These are phyloP conservation scores for Schizophyllum commune DNA, from an alignment of 1,284 basidiomycete genomes.

Conservation along the genomic window DNA sequence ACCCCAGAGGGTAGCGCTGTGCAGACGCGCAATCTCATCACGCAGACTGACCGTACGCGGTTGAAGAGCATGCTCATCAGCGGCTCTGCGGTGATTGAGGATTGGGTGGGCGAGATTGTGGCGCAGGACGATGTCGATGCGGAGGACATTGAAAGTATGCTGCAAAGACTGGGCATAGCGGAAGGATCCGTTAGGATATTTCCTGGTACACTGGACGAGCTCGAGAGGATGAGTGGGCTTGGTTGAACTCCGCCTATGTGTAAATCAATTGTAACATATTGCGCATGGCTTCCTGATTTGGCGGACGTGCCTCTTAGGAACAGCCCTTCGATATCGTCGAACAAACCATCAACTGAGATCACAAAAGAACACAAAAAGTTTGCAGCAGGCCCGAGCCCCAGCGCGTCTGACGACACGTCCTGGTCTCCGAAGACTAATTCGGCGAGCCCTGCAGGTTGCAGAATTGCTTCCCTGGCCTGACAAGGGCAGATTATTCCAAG, in stretches of 20 bases:
- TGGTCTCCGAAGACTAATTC: constrained; percentile 86
- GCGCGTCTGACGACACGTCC: constrained; percentile 76
- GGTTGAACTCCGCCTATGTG: too few relatives aligned
- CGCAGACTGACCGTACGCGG: constrained; percentile 61
- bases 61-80: constrained; percentile 55
- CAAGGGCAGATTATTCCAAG: constrained; percentile 76
- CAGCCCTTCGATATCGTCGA: too few relatives aligned
- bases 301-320: too few relatives aligned
- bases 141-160: constrained; percentile 24
- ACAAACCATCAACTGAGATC: too few relatives aligned
- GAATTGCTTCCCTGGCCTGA: constrained; percentile 85
- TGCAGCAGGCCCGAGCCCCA: constrained; percentile 62
- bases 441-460: constrained; percentile 75
- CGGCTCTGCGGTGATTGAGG: constrained; percentile 52
- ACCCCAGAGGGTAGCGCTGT: constrained; percentile 29
- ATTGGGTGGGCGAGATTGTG: constrained; percentile 45
- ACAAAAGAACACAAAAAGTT: constrained; percentile 49
- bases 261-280: too few relatives aligned
- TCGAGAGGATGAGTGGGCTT: background rate
- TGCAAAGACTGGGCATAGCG: background rate
- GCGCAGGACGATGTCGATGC: constrained; percentile 13
- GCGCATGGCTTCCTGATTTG: too few relatives aligned
- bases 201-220: background rate
- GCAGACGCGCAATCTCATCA: constrained; percentile 26
- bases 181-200: background rate